Base-by-base conservation (phyloP, 1,284 basidiomycete species). In the Wolfiporia cocos region DNA sequence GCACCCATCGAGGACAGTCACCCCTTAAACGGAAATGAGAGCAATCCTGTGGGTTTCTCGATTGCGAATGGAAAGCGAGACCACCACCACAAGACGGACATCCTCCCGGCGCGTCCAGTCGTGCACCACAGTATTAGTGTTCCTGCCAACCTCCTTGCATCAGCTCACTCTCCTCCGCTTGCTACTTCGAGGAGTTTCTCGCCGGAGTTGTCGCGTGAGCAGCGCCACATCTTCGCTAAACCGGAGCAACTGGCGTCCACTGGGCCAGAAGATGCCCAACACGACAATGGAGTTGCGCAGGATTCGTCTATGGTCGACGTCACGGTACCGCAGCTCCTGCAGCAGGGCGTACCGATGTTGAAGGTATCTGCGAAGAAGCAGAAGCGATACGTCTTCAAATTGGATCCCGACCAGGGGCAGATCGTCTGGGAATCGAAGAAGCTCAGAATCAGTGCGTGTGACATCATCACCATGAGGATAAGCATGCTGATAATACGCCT, bases 341-440 rank as follows among this genome's bases (percentile, higher is more conserved):
- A 75, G 52, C 60, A 66, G 3, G 87, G 87, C 11, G 75, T 76
- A 5, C 70, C 74, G 7, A 86, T 98, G 86, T 81, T 85, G 55
- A 97, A 98, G 62, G 82, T 97, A 26, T 90, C 92, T 2, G 79
- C 81, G 32, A 88, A 85, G 65, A 89, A 87, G 56, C 77, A 86
- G 63, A 91, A 87, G 62, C 75, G 75, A 31, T 74, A 86, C 29
- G 57, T 78, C 3, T 88, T 96, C 62, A 71, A 72, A 42, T 70
- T 97, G 18, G 85, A 92, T 54, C 69, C 86, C 6, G 83, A 92
- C 58, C 76, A 81, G 42, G 89, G 91, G 0, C 77, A 80, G 49
- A 87, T 98, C 51, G 61, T 85, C 4, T 97, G 89, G 82, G 80
- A 90, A 49, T 91, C 88, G 34, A 86, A 82, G 61, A 86, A 83